Conservation (phyloP, 306 rosid genomes). For the Castanospermum australe region DNA sequence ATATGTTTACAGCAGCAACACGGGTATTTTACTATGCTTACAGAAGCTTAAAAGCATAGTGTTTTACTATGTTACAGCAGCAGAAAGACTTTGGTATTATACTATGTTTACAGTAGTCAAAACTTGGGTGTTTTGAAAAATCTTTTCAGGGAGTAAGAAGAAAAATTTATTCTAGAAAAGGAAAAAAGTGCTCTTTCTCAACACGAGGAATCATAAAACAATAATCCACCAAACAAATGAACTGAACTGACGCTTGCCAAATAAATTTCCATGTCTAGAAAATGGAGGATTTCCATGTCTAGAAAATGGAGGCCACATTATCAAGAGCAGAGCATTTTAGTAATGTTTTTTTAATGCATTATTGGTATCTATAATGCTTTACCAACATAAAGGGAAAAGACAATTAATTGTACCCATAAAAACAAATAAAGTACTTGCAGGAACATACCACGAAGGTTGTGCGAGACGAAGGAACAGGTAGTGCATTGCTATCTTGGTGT, state of each 20-base stretch:
- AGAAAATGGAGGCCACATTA: constrained; percentile 43
- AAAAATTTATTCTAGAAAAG: not conserved
- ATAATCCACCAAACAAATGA: not conserved
- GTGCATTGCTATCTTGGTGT: too few relatives aligned
- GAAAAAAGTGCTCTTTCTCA: not conserved
- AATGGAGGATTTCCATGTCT: too few relatives aligned
- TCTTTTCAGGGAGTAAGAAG: not conserved
- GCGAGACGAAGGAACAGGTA: too few relatives aligned
- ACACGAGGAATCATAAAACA: not conserved
- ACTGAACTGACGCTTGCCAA: not conserved
- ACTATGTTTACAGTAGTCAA: too few relatives aligned
- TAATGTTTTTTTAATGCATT: constrained; percentile 25
- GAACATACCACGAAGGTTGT: too few relatives aligned
- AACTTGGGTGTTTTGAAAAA: too few relatives aligned
- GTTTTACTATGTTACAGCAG: too few relatives aligned
- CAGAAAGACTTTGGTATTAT: too few relatives aligned
- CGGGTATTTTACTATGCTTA: too few relatives aligned
- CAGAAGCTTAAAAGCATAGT: too few relatives aligned
- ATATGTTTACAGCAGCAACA: too few relatives aligned
- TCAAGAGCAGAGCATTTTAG: constrained; percentile 21
- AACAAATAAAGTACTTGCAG: not conserved
- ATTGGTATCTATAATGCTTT: constrained; percentile 29
- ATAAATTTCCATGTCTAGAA: too few relatives aligned
- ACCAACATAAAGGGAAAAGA: constrained; percentile 26
- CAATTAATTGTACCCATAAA: constrained; percentile 19